Base-by-base conservation (phyloP, 139 green algal species). In the Picochlorum sp. region DNA sequence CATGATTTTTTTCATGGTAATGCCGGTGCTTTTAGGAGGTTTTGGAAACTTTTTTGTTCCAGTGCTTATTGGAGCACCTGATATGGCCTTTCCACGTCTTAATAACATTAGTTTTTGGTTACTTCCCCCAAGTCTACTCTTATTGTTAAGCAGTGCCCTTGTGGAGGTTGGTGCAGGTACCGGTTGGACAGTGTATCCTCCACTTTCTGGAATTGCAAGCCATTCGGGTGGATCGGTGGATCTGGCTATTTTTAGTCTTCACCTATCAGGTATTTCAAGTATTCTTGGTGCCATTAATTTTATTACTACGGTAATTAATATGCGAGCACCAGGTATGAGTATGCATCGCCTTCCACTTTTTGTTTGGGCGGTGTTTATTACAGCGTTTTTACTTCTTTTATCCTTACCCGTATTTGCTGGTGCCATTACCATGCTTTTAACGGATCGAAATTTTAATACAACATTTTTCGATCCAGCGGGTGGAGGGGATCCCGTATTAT, bases 221-320 rank as follows among this genome's bases (percentile, higher is more conserved):
- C 73, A 84, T 44, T 79, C 67, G 53, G 75, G 72, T 55, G 62
- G 61, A 53, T 56, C 65, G 49, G 76, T 86, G 22, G 76, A 84
- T 63, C 71, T 84, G 50, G 79, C 74, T 66, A 84, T 82, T 63
- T 82, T 86, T 55, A 84, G 79, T 74, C 57, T 83, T 28, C 76
- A 84, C 40, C 36, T 86, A 49, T 66, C 64, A 43, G 79, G 73
- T 56, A 55, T 72, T 37, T 69, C 63, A 44, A 78, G 69, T 72
- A 81, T 84, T 64, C 66, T 79, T 55, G 76, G 76, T 60, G 55
- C 63, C 58, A 78, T 84, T 54, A 82, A 82, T 54, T 73, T 84
- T 56, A 74, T 82, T 50, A 82, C 74, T 51, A 79, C 78, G 47
- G 63, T 83, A 35, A 64, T 74, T 43, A 79, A 79, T 44, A 82